Conservation (phyloP, 768 basidiomycete genomes). For the Brasilioporus rufonigricans region DNA sequence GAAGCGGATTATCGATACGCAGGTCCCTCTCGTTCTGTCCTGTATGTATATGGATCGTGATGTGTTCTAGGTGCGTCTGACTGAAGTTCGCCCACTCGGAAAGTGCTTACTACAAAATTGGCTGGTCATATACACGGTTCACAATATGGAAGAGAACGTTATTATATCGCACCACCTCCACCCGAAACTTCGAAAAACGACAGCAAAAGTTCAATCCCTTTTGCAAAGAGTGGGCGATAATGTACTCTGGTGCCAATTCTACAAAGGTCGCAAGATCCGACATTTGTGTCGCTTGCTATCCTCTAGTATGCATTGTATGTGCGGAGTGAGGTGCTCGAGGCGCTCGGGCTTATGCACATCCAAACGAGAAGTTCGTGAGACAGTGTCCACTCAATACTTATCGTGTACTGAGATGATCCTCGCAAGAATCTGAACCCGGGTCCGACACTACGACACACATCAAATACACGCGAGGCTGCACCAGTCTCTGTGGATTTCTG, state of each 20-base stretch:
- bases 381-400: neutral
- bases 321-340: slow-evolving; percentile 59
- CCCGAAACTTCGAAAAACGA: slow-evolving; percentile 24
- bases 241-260: slow-evolving; percentile 38
- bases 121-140: slow-evolving; percentile 40
- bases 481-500: too few species aligned
- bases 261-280: slow-evolving; percentile 32
- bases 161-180: slow-evolving; percentile 38
- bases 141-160: slow-evolving; percentile 20
- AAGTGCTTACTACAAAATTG: slow-evolving; percentile 34
- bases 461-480: too few species aligned
- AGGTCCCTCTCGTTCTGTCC: too few species aligned
- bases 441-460: slow-evolving; percentile 37
- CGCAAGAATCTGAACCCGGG: slow-evolving; percentile 42
- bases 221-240: slow-evolving; percentile 33
- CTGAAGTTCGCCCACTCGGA: slow-evolving; percentile 4
- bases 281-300: slow-evolving; percentile 36
- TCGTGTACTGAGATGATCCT: neutral
- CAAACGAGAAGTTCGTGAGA: slow-evolving; percentile 44
- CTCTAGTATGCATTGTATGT: slow-evolving; percentile 62
- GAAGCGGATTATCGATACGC: slow-evolving; percentile 30
- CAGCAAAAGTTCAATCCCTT: slow-evolving; percentile 30
- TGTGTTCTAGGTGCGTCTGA: neutral
- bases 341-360: slow-evolving; percentile 52
- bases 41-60: too few species aligned